A percentile compares a stretch with the other conserved stretches of the same genome.
Conservation (phyloP, 2,329 filamentous ascomycete genomes). For the Ceratocystis variospora region DNA sequence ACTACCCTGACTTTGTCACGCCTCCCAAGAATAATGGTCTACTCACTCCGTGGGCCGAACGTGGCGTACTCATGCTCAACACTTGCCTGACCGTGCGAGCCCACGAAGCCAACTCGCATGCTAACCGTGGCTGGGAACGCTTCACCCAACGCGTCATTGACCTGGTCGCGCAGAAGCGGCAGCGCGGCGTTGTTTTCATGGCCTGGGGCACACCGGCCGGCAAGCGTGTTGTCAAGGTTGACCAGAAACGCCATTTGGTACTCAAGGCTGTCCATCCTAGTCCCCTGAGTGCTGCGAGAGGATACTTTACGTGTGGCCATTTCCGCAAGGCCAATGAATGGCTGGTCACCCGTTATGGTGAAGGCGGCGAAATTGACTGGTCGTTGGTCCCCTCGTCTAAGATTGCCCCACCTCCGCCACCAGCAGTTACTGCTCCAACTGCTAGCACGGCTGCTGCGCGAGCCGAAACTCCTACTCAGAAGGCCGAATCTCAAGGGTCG, state of each 20-base stretch:
- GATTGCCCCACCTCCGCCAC: conserved; percentile 23
- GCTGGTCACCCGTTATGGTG: conserved; percentile 64
- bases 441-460: conserved; percentile 19
- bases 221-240: conserved; percentile 61
- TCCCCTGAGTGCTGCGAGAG: conserved; percentile 69
- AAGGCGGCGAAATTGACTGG: conserved; percentile 77
- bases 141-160: conserved; percentile 91
- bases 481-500: background rate
- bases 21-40: conserved; percentile 70
- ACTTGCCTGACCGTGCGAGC: conserved; percentile 88
- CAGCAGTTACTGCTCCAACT: conserved; percentile 5
- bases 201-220: conserved; percentile 84
- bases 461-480: conserved; percentile 11
- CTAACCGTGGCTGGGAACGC: conserved; percentile 77
- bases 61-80: conserved; percentile 84
- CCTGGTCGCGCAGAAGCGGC: conserved; percentile 62
- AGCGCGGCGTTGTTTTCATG: conserved; percentile 77
- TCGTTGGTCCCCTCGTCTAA: conserved; percentile 32
- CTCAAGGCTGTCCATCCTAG: conserved; percentile 82
- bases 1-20: conserved; percentile 66
- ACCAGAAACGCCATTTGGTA: conserved; percentile 62
- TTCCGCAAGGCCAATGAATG: conserved; percentile 76
- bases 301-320: conserved; percentile 74
- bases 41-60: conserved; percentile 84
- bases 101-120: conserved; percentile 74